phyloP scores from a whole-genome alignment of 768 basidiomycete species.

The Tephrocybe sp. region DNA sequence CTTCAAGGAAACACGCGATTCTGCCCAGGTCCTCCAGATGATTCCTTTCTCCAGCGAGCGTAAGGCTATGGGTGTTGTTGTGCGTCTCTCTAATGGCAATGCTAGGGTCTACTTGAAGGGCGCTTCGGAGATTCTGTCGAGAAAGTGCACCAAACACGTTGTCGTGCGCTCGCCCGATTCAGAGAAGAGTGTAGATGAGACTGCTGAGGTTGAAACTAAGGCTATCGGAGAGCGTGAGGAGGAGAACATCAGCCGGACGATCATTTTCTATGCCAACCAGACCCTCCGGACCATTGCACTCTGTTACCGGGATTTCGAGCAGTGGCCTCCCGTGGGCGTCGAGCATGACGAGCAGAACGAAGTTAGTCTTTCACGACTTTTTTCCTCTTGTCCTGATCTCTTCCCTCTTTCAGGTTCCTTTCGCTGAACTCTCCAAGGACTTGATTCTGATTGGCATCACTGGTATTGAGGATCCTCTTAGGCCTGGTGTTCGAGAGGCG shows the following conservation, averaged over 20 bases:
- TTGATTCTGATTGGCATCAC: slow-evolving; percentile 87
- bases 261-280: slow-evolving; percentile 98
- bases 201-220: slow-evolving; percentile 48
- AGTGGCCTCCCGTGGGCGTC: slow-evolving; percentile 75
- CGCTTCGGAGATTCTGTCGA: slow-evolving; percentile 89
- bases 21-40: slow-evolving; percentile 72
- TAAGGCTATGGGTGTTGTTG: slow-evolving; percentile 93
- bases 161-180: slow-evolving; percentile 49
- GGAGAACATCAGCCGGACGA: slow-evolving; percentile 88
- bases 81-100: slow-evolving; percentile 51
- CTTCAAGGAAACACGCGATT: slow-evolving; percentile 67
- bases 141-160: slow-evolving; percentile 72
- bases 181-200: slow-evolving; percentile 16
- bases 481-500: slow-evolving; percentile 85
- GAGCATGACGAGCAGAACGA: slow-evolving; percentile 47
- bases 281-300: slow-evolving; percentile 91
- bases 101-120: slow-evolving; percentile 87
- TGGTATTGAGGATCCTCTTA: slow-evolving; percentile 96
- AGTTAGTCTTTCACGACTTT: slow-evolving; percentile 31
- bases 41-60: slow-evolving; percentile 92
- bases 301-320: slow-evolving; percentile 85
- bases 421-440: slow-evolving; percentile 64
- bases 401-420: slow-evolving; percentile 53
- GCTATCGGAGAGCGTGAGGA: slow-evolving; percentile 65
- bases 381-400: slow-evolving; percentile 14